These are phyloP conservation scores for Eucalyptus tenuipes DNA, from an alignment of 345 rosid genomes.

Conservation along the genomic window DNA sequence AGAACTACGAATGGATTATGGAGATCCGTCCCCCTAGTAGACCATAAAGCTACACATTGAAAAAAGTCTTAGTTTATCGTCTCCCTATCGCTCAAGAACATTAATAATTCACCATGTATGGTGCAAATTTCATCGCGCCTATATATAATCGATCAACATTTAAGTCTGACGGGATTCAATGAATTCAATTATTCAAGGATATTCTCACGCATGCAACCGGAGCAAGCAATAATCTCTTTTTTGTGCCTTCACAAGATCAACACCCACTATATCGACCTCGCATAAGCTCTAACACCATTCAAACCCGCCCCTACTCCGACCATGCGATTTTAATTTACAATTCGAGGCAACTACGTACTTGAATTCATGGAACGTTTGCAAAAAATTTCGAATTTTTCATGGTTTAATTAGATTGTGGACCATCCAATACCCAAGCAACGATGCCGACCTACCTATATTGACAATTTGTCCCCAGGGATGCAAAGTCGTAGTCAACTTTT, in stretches of 20 bases:
- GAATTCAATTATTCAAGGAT: neutral
- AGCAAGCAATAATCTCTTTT: neutral
- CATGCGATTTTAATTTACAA: neutral
- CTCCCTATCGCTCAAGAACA: neutral
- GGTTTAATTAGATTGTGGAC: neutral
- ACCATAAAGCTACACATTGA: neutral
- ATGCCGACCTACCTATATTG: neutral
- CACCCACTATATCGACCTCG: neutral
- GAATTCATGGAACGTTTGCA: neutral
- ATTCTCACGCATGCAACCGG: neutral
- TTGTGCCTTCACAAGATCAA: neutral
- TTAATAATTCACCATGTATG: neutral
- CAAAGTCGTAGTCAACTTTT: neutral
- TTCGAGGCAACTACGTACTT: neutral
- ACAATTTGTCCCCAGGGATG: neutral
- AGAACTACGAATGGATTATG: neutral
- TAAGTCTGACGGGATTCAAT: neutral
- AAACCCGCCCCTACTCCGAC: accelerated
- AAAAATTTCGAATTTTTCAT: neutral
- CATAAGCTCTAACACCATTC: neutral
- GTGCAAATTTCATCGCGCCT: neutral
- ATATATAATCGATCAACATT: neutral
- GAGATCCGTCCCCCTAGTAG: neutral
- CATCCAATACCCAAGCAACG: neutral
- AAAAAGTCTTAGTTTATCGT: neutral